These are phyloP conservation scores for Tephrocybe rancida DNA, from an alignment of 768 basidiomycete species.

Conservation along the genomic window DNA sequence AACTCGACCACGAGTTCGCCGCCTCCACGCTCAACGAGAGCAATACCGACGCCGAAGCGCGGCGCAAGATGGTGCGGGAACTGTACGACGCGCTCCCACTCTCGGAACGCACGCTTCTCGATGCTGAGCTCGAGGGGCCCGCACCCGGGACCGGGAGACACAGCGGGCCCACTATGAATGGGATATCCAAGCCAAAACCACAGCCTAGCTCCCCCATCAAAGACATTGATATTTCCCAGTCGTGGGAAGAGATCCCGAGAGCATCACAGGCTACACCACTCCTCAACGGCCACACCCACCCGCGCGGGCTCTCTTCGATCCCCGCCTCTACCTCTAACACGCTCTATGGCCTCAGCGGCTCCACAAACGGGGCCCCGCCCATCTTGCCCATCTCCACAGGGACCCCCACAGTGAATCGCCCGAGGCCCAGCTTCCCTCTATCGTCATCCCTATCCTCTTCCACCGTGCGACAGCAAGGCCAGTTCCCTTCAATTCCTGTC, in stretches of 20 bases:
- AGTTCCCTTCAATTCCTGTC: not conserved
- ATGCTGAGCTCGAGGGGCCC: constrained; percentile 52
- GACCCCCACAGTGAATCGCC: not conserved
- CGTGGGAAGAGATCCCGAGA: constrained; percentile 62
- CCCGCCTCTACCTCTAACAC: constrained; percentile 20
- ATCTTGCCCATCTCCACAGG: constrained; percentile 16
- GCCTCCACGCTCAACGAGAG: constrained; percentile 41
- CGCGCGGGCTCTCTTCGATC: not conserved
- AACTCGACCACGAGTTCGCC: constrained; percentile 67
- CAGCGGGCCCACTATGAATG: constrained; percentile 2
- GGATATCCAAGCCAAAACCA: constrained; percentile 9
- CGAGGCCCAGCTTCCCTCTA: constrained; percentile 33
- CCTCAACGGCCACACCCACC: constrained; percentile 8
- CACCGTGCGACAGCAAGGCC: constrained; percentile 1
- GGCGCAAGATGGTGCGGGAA: constrained; percentile 72
- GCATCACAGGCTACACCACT: constrained; percentile 8
- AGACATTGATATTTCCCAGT: constrained; percentile 47
- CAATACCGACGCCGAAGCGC: constrained; percentile 46
- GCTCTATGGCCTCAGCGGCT: constrained; percentile 13
- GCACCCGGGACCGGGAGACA: constrained; percentile 9
- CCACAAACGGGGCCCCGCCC: constrained; percentile 26
- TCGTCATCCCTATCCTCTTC: constrained; percentile 12
- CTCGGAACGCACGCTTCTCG: constrained; percentile 64
- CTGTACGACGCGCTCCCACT: constrained; percentile 64
- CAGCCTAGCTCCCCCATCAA: constrained; percentile 17